Percentiles rank a stretch among this genome's conserved stretches.
These are phyloP conservation scores for Aspergillus mulundensis DNA, from an alignment of 495 filamentous ascomycete genomes.

Conservation along the genomic window DNA sequence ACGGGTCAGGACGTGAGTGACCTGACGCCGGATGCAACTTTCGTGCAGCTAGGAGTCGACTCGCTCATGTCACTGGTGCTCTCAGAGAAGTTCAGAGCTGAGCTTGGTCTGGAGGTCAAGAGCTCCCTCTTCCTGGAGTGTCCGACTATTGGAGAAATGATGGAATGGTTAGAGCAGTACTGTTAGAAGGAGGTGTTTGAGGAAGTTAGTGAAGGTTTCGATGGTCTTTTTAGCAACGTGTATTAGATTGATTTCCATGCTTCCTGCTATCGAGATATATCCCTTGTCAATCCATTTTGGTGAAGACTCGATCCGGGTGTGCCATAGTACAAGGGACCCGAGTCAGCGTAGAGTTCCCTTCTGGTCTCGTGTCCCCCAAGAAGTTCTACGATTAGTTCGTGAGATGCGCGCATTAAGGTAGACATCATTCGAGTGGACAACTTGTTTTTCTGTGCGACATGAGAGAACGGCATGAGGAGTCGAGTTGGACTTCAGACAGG, in stretches of 20 bases:
- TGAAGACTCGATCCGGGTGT: neutral
- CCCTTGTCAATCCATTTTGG: neutral
- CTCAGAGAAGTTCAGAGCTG: slow-evolving; percentile 29
- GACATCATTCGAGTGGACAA: too few relatives aligned
- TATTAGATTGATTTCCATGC: neutral
- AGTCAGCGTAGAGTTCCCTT: too few relatives aligned
- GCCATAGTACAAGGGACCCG: too few relatives aligned
- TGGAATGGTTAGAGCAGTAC: slow-evolving; percentile 19
- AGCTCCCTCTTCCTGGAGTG: slow-evolving; percentile 39
- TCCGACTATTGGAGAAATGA: slow-evolving; percentile 38
- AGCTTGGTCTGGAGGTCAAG: slow-evolving; percentile 35
- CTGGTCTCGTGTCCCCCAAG: too few relatives aligned
- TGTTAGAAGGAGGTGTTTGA: neutral
- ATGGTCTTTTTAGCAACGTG: neutral
- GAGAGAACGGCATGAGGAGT: too few relatives aligned
- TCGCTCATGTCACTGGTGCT: slow-evolving; percentile 39
- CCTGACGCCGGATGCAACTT: slow-evolving; percentile 10
- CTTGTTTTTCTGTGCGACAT: too few relatives aligned
- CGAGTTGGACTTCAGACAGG: too few relatives aligned
- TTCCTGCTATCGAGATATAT: neutral
- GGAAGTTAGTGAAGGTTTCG: neutral
- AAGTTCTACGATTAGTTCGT: too few relatives aligned
- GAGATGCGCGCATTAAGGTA: too few relatives aligned
- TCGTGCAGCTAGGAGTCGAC: slow-evolving; percentile 22
- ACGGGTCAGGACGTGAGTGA: slow-evolving; percentile 8